phyloP scores from a whole-genome alignment of 768 basidiomycete genomes.

The Rubroboletus satanas region DNA sequence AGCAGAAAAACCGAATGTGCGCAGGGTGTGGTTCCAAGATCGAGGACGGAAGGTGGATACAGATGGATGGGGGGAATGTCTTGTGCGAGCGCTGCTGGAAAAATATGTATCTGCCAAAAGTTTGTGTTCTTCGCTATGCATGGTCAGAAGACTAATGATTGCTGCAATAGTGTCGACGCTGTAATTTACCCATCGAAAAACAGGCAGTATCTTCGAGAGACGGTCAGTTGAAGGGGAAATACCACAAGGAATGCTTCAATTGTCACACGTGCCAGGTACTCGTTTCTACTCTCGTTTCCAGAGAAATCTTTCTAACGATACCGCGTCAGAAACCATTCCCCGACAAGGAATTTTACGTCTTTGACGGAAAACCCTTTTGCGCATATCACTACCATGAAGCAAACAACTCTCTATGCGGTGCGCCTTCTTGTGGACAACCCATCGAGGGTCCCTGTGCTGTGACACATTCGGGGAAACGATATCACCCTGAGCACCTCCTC shows the following conservation, averaged over 20 bases:
- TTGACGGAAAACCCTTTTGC: conserved; percentile 86
- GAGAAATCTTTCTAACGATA: conserved; percentile 2
- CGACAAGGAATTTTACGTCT: conserved; percentile 88
- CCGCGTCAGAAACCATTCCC: conserved; percentile 75
- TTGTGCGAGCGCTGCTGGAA: conserved; percentile 94
- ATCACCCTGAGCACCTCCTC: conserved; percentile 84
- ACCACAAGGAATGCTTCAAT: conserved; percentile 88
- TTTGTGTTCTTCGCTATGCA: conserved; percentile 29
- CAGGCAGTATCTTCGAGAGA: conserved; percentile 89
- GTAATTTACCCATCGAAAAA: conserved; percentile 82
- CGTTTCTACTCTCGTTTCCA: conserved; percentile 16
- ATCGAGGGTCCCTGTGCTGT: conserved; percentile 94
- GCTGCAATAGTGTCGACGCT: conserved; percentile 71
- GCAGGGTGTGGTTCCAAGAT: conserved; percentile 65
- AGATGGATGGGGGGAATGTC: conserved; percentile 68
- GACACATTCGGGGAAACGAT: conserved; percentile 74
- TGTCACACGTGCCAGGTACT: conserved; percentile 76
- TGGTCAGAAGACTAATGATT: neutral
- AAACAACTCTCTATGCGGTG: conserved; percentile 84
- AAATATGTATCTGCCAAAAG: conserved; percentile 92
- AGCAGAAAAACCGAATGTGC: conserved; percentile 46
- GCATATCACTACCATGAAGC: conserved; percentile 91
- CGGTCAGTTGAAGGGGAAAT: conserved; percentile 94
- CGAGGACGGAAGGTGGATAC: conserved; percentile 80
- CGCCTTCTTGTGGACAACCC: conserved; percentile 73